Base-by-base conservation (phyloP, 2,329 filamentous ascomycete species). In the Pseudogymnoascus sp. region DNA sequence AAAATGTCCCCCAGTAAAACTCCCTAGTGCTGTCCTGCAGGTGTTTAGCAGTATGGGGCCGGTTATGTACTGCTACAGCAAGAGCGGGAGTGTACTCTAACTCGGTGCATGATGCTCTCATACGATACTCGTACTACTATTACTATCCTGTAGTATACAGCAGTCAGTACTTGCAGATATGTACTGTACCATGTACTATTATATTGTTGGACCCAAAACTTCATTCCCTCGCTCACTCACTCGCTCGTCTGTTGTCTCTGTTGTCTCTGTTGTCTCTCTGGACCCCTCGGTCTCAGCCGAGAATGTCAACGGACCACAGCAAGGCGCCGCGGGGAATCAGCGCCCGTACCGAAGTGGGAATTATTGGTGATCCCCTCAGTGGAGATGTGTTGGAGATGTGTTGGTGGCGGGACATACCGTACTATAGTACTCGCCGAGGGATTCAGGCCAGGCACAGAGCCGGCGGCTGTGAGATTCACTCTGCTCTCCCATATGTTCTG, bases 181-280 rank as follows among this genome's bases (percentile, higher is more conserved):
- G 39, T 40, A 40, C 39, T 48, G 7, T 25, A 27, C 21, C 21
- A 21, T 21, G 13, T 15, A 15, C 15, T 29, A 7, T 48, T 48
- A n/a, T 9, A 29, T 21, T 21, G 21, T 21, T 21, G 21, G 21
- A 8, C 27, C 13, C 29, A 36, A 8, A 5, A 18, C 21, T 21
- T 59, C 55, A 36, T 59, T 59, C 55, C 25, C 55, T 27, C 55
- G 29, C n/a, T 39, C 55, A 36, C 29, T 59, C 55, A 36, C 55
- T 59, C 55, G 31, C 55, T 58, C 55, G 31, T 27, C 10, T 21
- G 10, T 27, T 15, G 12, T 59, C 31, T 59, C 10, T 21, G 10
- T 27, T 15, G 12, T 59, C 31, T 59, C 10, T 21, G 10, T 27
- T 15, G 12, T 59, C 31, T 59, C 58, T 59, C 58, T 40, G 31